phyloP scores from a whole-genome alignment of 2,329 filamentous ascomycete species.

The Keithomyces neogunnii region DNA sequence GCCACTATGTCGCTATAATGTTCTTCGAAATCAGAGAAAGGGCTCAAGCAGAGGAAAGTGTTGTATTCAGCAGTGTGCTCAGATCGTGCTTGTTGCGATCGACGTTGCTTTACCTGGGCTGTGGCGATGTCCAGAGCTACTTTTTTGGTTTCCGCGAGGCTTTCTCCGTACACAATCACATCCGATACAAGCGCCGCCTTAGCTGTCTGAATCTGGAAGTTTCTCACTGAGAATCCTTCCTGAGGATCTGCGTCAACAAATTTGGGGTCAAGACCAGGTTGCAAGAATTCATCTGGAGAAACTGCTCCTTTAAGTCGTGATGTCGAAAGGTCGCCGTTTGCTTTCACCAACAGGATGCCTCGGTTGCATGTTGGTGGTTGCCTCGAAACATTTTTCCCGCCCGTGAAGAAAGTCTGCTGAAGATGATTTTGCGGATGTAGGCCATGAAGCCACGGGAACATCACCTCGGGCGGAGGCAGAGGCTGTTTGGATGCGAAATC shows the following conservation, averaged over 20 bases:
- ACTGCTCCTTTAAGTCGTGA: conserved; percentile 83
- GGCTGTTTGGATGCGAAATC: conserved; percentile 71
- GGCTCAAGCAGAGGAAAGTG: conserved; percentile 65
- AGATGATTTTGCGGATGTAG: conserved; percentile 82
- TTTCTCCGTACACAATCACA: conserved; percentile 83
- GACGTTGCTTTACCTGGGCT: conserved; percentile 70
- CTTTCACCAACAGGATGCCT: conserved; percentile 79
- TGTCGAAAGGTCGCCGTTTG: conserved; percentile 66
- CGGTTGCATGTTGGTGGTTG: conserved; percentile 66
- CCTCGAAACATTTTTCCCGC: conserved; percentile 61
- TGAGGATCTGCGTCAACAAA: conserved; percentile 80
- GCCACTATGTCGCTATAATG: conserved; percentile 64
- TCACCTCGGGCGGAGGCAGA: conserved; percentile 71
- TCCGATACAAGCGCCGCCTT: conserved; percentile 86
- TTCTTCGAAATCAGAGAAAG: conserved; percentile 65
- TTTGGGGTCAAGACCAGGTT: conserved; percentile 37
- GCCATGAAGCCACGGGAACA: conserved; percentile 96
- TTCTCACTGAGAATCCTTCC: conserved; percentile 90
- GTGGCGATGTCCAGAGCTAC: conserved; percentile 61
- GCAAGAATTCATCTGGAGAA: conserved; percentile 70
- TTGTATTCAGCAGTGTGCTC: conserved; percentile 61
- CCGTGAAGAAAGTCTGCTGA: conserved; percentile 82
- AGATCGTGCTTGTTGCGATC: conserved; percentile 49
- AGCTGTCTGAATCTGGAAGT: conserved; percentile 91
- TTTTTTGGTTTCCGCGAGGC: conserved; percentile 50